A percentile compares a stretch with the other conserved stretches of the same genome.
Evolutionary conservation across 208 protist species (phyloP).

Genomic region (Trypanosoma congolense): DNA sequence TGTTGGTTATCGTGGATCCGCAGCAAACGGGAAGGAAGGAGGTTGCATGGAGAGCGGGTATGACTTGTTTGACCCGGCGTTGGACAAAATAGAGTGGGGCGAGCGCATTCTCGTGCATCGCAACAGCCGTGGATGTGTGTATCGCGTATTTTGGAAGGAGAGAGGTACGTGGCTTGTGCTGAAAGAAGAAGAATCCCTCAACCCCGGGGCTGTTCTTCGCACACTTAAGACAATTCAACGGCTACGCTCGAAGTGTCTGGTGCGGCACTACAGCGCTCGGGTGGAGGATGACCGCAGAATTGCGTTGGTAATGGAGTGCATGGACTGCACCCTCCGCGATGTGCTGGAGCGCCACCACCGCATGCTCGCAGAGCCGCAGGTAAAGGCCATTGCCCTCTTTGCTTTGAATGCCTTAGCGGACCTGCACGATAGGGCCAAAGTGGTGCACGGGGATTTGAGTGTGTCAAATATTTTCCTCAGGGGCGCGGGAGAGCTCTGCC

Average conservation of each 20-base stretch:
- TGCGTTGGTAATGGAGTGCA: conserved; percentile 31
- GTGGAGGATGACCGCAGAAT: conserved; percentile 28
- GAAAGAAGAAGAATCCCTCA: conserved; percentile 38
- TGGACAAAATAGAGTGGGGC: neutral
- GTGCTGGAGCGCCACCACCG: conserved; percentile 6
- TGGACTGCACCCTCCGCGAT: conserved; percentile 29
- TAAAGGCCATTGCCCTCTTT: conserved; percentile 20
- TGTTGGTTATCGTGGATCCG: too few relatives aligned
- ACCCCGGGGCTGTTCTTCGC: conserved; percentile 1
- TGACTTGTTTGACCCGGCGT: conserved; percentile 3
- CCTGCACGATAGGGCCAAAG: conserved; percentile 31
- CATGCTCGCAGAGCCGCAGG: conserved; percentile 14
- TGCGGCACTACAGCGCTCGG: conserved; percentile 31
- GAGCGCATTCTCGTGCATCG: conserved; percentile 16
- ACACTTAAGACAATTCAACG: conserved; percentile 5
- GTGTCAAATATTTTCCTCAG: conserved; percentile 46
- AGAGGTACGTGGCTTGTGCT: conserved; percentile 24
- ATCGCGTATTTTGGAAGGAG: conserved; percentile 24
- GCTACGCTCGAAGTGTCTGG: conserved; percentile 22
- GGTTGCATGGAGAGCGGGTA: neutral
- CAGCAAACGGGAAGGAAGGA: neutral
- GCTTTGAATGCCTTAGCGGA: conserved; percentile 38
- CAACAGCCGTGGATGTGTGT: conserved; percentile 33
- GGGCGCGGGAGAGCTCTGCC: conserved; percentile 7
- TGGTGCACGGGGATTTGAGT: conserved; percentile 62